These are phyloP conservation scores for Austroboletus novae-zelandiae DNA, from an alignment of 1,284 basidiomycete species.

Conservation along the genomic window DNA sequence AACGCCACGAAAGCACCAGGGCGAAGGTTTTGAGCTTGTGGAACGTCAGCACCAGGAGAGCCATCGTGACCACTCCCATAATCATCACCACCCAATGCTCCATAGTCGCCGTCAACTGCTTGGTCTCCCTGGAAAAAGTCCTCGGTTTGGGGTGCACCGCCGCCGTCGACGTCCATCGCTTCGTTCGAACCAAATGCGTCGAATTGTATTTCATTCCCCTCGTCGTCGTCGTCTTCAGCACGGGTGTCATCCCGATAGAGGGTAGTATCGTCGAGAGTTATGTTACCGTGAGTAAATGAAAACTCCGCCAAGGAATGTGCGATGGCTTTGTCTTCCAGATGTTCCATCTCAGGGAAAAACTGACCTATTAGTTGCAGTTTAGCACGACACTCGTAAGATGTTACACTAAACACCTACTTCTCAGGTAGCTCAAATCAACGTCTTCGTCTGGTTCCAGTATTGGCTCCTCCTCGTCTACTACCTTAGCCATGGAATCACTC, in stretches of 20 bases:
- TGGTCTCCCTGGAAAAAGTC: constrained; percentile 79
- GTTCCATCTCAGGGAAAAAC: constrained; percentile 68
- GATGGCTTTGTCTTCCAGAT: constrained; percentile 68
- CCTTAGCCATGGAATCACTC: constrained; percentile 82
- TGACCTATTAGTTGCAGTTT: constrained; percentile 40
- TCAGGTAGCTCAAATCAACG: constrained; percentile 67
- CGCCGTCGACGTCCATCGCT: constrained; percentile 46
- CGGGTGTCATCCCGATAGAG: constrained; percentile 53
- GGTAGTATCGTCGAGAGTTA: constrained; percentile 59
- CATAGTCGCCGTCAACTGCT: constrained; percentile 57
- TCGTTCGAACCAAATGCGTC: constrained; percentile 31
- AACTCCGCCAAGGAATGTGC: constrained; percentile 80
- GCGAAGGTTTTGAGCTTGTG: constrained; percentile 37
- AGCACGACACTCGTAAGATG: constrained; percentile 1
- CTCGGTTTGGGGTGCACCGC: constrained; percentile 53
- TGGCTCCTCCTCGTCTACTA: constrained; percentile 72
- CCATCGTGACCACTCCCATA: constrained; percentile 41
- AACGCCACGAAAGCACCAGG: constrained; percentile 66
- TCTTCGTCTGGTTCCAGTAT: constrained; percentile 62
- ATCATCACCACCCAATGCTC: constrained; percentile 46
- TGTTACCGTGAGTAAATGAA: constrained; percentile 67
- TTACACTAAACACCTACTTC: constrained; percentile 48
- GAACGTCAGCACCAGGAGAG: constrained; percentile 43
- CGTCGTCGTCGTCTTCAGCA: constrained; percentile 45
- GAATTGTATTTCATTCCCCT: constrained; percentile 39